Evolutionary conservation across 352 stramenopile genomes (phyloP).

Genomic region (Peronospora tabacina): DNA sequence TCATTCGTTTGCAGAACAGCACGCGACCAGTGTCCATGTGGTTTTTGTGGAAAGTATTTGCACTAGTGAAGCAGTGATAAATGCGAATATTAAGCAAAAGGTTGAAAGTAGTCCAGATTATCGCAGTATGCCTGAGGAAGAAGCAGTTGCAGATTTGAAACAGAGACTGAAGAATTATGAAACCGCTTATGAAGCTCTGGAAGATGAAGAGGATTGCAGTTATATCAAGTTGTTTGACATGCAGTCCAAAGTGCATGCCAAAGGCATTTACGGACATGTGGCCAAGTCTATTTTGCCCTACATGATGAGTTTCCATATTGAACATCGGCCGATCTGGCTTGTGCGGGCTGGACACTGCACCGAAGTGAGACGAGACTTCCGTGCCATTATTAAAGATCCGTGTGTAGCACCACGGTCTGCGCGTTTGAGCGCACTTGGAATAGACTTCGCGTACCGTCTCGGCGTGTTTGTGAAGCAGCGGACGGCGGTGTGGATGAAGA

Average conservation of each 20-base stretch:
- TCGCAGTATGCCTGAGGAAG: slow-evolving; percentile 54
- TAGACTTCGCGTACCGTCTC: slow-evolving; percentile 89
- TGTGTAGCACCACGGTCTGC: slow-evolving; percentile 65
- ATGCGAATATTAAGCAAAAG: slow-evolving; percentile 76
- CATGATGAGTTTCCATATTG: slow-evolving; percentile 93
- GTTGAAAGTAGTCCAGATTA: slow-evolving; percentile 79
- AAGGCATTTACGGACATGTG: slow-evolving; percentile 82
- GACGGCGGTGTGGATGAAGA: slow-evolving; percentile 42
- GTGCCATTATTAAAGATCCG: slow-evolving; percentile 58
- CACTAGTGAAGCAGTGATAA: slow-evolving; percentile 87
- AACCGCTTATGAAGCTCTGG: slow-evolving; percentile 78
- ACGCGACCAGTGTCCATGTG: slow-evolving; percentile 78
- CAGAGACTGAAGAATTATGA: slow-evolving; percentile 85
- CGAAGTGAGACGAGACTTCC: slow-evolving; percentile 58
- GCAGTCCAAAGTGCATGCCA: slow-evolving; percentile 82
- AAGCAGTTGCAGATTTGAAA: slow-evolving; percentile 72
- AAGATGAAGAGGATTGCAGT: slow-evolving; percentile 79
- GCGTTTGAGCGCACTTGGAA: slow-evolving; percentile 84
- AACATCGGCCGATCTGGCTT: slow-evolving; percentile 89
- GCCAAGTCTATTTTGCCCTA: slow-evolving; percentile 89
- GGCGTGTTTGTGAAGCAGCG: slow-evolving; percentile 88
- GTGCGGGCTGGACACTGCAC: slow-evolving; percentile 86
- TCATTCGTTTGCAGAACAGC: slow-evolving; percentile 36
- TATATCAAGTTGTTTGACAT: slow-evolving; percentile 89
- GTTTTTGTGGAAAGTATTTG: slow-evolving; percentile 93